Conservation (phyloP, 164 flowering plant genomes). For the Hamamelis virginiana region DNA sequence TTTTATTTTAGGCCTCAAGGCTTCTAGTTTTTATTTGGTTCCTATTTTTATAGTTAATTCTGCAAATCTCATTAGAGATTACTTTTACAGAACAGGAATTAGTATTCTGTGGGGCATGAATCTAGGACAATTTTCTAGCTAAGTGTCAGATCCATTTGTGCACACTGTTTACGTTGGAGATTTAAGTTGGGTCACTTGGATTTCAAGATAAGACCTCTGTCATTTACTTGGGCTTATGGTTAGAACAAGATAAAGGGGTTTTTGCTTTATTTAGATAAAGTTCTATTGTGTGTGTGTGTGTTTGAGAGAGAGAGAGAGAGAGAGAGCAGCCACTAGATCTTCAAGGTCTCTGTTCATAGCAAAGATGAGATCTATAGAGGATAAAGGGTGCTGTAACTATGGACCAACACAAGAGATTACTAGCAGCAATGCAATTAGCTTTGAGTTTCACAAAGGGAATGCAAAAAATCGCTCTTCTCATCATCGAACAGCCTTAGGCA, state of each 20-base stretch:
- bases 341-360: neutral
- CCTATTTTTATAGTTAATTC: too few species aligned
- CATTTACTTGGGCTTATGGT: neutral
- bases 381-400: conserved; percentile 51
- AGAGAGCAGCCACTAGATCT: neutral
- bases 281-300: neutral
- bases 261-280: neutral
- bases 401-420: conserved; percentile 43
- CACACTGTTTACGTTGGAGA: neutral
- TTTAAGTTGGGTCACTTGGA: neutral
- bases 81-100: neutral
- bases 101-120: neutral
- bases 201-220: conserved; percentile 4
- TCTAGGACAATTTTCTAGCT: neutral
- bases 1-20: neutral
- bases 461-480: conserved; percentile 38
- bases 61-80: neutral
- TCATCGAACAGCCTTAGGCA: conserved; percentile 62
- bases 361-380: conserved; percentile 64
- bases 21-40: neutral
- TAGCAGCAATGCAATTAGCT: conserved; percentile 32
- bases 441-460: conserved; percentile 74
- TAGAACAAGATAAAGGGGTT: neutral
- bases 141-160: neutral
- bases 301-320: neutral